phyloP scores from a whole-genome alignment of 352 stramenopile species.

The Globisporangium canariense region DNA sequence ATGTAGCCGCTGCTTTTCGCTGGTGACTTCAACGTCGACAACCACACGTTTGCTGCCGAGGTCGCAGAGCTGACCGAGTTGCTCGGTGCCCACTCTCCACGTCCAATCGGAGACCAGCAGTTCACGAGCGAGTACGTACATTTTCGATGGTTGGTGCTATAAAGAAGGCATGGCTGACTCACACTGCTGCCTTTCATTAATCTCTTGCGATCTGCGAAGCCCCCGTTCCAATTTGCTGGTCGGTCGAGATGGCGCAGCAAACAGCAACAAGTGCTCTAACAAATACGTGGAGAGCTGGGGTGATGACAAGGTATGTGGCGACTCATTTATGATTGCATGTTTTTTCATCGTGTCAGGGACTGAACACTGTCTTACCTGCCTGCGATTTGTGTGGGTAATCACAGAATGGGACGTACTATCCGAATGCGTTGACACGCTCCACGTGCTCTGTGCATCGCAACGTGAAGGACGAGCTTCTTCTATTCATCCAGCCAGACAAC shows the following conservation, averaged over 20 bases:
- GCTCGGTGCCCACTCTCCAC: slow-evolving; percentile 43
- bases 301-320: slow-evolving; percentile 29
- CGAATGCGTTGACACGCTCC: slow-evolving; percentile 46
- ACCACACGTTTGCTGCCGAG: slow-evolving; percentile 68
- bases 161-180: no score
- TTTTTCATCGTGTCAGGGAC: background rate
- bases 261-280: slow-evolving; percentile 63
- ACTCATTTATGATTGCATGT: background rate
- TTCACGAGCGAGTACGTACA: slow-evolving; percentile 79
- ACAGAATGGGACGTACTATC: slow-evolving; percentile 55
- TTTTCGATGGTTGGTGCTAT: background rate
- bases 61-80: slow-evolving; percentile 59
- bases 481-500: slow-evolving; percentile 36
- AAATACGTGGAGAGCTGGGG: slow-evolving; percentile 79
- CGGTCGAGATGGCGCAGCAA: slow-evolving; percentile 71
- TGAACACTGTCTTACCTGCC: background rate
- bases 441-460: slow-evolving; percentile 34
- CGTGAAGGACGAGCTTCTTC: slow-evolving; percentile 18
- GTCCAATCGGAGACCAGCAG: slow-evolving; percentile 45
- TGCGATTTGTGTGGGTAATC: background rate
- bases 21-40: slow-evolving; percentile 85
- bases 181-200: no score
- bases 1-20: slow-evolving; percentile 70
- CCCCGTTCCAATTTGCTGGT: slow-evolving; percentile 77
- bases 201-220: slow-evolving; percentile 21